Conservation (phyloP, 2,329 filamentous ascomycete species). For the Cercospora sp. region DNA sequence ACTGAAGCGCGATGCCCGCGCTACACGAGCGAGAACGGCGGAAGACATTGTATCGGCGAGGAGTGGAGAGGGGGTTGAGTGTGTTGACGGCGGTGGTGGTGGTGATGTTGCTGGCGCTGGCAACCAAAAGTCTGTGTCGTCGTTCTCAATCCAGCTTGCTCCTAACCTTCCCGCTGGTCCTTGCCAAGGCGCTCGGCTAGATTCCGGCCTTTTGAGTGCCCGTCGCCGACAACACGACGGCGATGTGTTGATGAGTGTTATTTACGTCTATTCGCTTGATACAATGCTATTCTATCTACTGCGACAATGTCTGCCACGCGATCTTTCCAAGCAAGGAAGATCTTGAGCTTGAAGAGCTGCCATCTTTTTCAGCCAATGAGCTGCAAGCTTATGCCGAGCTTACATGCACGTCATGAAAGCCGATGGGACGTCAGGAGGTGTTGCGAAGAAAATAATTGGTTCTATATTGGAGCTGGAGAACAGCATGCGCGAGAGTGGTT, state of each 20-base stretch:
- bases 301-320: conserved; percentile 5
- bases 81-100: conserved; percentile 13
- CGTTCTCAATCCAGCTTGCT: conserved; percentile 1
- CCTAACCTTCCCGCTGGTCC: conserved; percentile 6
- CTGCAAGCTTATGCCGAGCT: background rate
- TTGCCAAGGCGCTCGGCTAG: conserved; percentile 5
- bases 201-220: background rate
- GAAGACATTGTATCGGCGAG: conserved; percentile 31
- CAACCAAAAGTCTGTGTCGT: conserved; percentile 9
- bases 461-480: background rate
- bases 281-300: background rate
- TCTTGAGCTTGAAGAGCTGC: conserved; percentile 5
- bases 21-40: conserved; percentile 33
- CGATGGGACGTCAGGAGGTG: background rate
- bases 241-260: background rate
- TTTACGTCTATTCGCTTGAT: background rate
- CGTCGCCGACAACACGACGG: background rate
- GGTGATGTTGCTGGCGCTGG: conserved; percentile 2
- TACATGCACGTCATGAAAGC: conserved; percentile 2
- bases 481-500: too few relatives aligned
- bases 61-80: conserved; percentile 25
- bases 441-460: background rate
- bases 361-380: conserved; percentile 5
- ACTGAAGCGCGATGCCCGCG: conserved; percentile 28
- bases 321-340: background rate